These are phyloP conservation scores for Passalora sequoiae DNA, from an alignment of 2,329 filamentous ascomycete species.

Conservation along the genomic window DNA sequence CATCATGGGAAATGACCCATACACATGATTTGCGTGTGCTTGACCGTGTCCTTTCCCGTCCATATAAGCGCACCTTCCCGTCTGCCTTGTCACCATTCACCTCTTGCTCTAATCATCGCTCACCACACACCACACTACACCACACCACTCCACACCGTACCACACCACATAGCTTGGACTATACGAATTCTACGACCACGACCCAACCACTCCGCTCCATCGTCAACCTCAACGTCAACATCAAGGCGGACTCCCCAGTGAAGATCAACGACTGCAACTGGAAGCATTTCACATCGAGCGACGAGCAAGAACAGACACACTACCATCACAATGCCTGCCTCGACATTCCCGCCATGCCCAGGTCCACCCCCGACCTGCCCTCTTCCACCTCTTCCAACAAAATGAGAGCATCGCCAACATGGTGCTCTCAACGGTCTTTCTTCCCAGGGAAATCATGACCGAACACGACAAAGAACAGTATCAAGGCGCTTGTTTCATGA, in stretches of 20 bases:
- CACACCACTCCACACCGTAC: too few species aligned
- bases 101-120: neutral
- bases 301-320: neutral
- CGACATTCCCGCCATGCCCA: constrained; percentile 45
- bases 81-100: neutral
- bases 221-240: too few species aligned
- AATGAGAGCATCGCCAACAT: constrained; percentile 29
- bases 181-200: constrained; percentile 4
- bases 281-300: neutral
- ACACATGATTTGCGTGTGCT: constrained; percentile 13
- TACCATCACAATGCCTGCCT: constrained; percentile 34
- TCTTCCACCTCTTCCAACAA: constrained; percentile 42
- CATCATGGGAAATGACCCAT: constrained; percentile 26
- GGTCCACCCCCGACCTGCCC: constrained; percentile 46
- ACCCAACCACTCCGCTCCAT: constrained; percentile 5
- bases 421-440: neutral
- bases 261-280: neutral
- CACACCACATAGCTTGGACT: constrained; percentile 4
- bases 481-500: constrained; percentile 3
- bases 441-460: neutral
- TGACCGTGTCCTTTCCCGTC: constrained; percentile 7
- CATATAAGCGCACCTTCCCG: constrained; percentile 14
- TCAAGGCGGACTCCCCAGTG: too few species aligned
- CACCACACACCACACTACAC: neutral
- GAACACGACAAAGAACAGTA: too few species aligned